Evolutionary conservation across 768 basidiomycete species (phyloP), one percentile per base, ranked within the genome.

Genomic region (Cystoderma amianthinum): DNA sequence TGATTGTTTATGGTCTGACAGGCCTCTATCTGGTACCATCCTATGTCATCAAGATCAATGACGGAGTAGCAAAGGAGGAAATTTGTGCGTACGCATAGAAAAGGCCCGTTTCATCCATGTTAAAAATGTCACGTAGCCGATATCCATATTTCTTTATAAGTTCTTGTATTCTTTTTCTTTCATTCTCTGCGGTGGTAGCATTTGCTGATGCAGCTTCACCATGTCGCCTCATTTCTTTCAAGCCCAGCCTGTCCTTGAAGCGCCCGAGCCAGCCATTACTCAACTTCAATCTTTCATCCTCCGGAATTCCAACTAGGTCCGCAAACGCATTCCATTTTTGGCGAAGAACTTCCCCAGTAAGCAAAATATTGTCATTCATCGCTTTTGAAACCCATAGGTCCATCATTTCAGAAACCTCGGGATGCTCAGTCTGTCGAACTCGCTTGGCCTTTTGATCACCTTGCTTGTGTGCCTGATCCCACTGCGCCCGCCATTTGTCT

Each of bases 251-350:
- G 2, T 39, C 45, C 46, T 65, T 63, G 36, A 58, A 55, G 0
- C 9, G 19, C 7, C 20, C 41, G 39, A 65, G 39, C 62, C 63
- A 71, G 3, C 66, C 63, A 21, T 63, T 42, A 34, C 62, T 67
- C 12, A 68, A 41, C 1, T 39, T 52, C 3, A 69, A 45, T 1
- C 48, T 25, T 4, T 68, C 56, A 10, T 69, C 60, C 2, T 55
- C 23, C 1, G 59, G 61, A 32, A 71, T 41, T 0, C 57, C 49
- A 25, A 21, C 50, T 21, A 57, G 41, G 11, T 65, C 52, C 4
- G 61, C 61, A 59, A 69, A 69, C 2, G 2, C 1, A 2, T 10
- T 51, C 57, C 61, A 66, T 46, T 69, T 67, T 22, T 60, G 49
- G 0, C 38, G 32, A 32, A 71, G 45, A 10, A 65, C 56, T n/a